Conservation (phyloP, 345 rosid genomes). For the Atalantia buxifolia region DNA sequence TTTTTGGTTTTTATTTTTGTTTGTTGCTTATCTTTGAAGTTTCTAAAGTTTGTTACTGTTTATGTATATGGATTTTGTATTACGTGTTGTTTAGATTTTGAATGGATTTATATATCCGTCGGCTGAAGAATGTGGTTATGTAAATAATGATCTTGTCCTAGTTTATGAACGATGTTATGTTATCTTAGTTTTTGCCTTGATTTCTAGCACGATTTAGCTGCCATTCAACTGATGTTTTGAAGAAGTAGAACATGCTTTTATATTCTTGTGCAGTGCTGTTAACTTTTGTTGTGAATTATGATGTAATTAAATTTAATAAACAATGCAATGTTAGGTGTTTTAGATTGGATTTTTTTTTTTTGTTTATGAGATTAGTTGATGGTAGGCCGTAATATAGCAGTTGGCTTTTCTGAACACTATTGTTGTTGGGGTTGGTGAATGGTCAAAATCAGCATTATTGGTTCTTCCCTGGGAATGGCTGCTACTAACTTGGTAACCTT, state of each 20-base stretch:
- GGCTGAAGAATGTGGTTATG: background rate
- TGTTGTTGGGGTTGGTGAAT: conserved; percentile 25
- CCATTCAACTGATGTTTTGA: background rate
- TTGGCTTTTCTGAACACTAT: conserved; percentile 14
- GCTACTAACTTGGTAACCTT: background rate
- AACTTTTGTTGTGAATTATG: background rate
- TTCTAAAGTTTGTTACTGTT: background rate
- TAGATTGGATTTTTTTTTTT: background rate
- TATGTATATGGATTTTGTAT: background rate
- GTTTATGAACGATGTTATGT: background rate
- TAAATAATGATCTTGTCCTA: conserved; percentile 1
- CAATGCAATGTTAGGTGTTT: background rate
- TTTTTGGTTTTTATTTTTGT: background rate
- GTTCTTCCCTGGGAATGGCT: conserved; percentile 18
- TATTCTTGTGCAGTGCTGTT: background rate
- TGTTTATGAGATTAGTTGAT: conserved; percentile 9
- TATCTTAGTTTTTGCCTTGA: background rate
- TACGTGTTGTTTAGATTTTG: background rate
- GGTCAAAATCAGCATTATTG: conserved; percentile 29
- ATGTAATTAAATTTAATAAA: background rate
- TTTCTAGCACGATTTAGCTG: background rate
- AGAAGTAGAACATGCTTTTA: background rate
- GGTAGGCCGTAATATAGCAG: conserved; percentile 15
- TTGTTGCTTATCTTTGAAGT: background rate
- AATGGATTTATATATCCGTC: background rate